Base-by-base conservation (phyloP, 495 filamentous ascomycete genomes). In the Xylaria acuta region DNA sequence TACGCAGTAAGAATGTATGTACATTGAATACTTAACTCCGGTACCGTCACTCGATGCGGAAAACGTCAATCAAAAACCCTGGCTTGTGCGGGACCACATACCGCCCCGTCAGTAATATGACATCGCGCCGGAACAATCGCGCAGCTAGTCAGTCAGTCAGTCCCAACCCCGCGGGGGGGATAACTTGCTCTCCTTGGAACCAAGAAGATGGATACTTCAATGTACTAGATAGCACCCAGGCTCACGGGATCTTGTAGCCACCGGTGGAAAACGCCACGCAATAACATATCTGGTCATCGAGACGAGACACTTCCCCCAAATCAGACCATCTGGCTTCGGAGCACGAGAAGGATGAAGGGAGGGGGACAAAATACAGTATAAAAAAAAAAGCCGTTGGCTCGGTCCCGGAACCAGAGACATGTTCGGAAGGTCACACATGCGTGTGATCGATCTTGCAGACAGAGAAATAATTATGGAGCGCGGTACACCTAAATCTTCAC, bases 401-500 rank as follows among this genome's bases (percentile, higher is more conserved):
- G 67, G 67, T 62, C 67, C 67, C 67, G 54, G 40, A 30, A 59
- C 22, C 18, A 62, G 36, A 60, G 53, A 60, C 67, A 62, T 47
- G 22, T 27, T 18, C 14, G 22, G 30, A 30, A 58, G 40, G 32
- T 47, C 36, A 22, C 64, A 53, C 65, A 40, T 51, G 49, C 49
- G 49, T 43, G 65, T 56, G 65, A 67, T 67, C 65, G 49, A 67
- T 67, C 65, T 67, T 56, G 65, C 65, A 67, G 65, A 47, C 5
- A n/a, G n/a, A 38, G 2, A 38, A 51, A 32, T 5, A 7, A 30
- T 7, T 32, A 56, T 20, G 30, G 53, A 14, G 7, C 20, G n/a
- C n/a, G 47, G 1, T 22, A 51, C 4, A 54, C 51, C 9, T 54
- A 14, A 25, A 16, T 54, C 22, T 27, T 54, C 25, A 5, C 51